phyloP scores from a whole-genome alignment of 352 stramenopile genomes.

The Pythium coloratum region DNA sequence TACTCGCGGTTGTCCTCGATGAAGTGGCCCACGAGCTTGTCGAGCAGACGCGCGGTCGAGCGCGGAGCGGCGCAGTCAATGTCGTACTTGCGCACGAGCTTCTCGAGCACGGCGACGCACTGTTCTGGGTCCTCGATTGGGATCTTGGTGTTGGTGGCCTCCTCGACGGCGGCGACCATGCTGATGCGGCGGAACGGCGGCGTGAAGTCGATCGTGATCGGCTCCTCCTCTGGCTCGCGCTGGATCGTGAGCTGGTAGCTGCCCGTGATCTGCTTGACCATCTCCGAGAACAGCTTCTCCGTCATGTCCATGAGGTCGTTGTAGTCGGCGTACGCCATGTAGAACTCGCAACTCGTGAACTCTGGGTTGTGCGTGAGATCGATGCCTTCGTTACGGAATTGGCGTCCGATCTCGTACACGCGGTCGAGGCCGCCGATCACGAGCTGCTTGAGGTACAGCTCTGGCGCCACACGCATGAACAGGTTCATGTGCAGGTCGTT shows the following conservation, averaged over 20 bases:
- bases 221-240: constrained; percentile 69
- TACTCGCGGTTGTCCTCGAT: constrained; percentile 87
- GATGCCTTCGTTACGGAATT: constrained; percentile 99
- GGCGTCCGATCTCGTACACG: constrained; percentile 98
- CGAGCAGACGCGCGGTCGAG: constrained; percentile 76
- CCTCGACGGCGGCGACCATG: constrained; percentile 85
- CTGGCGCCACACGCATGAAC: constrained; percentile 96
- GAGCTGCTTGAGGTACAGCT: constrained; percentile 98
- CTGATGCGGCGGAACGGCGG: constrained; percentile 95
- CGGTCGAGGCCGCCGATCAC: constrained; percentile 97
- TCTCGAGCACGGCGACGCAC: constrained; percentile 58
- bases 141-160: constrained; percentile 66
- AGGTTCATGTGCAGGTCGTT: constrained; percentile 97
- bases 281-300: constrained; percentile 92
- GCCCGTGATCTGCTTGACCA: constrained; percentile 90
- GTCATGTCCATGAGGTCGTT: constrained; percentile 98
- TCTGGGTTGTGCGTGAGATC: constrained; percentile 98
- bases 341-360: constrained; percentile 99
- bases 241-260: constrained; percentile 90
- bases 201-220: constrained; percentile 92
- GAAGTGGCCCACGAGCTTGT: constrained; percentile 89
- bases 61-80: constrained; percentile 70
- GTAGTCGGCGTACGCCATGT: constrained; percentile 99
- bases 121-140: constrained; percentile 72
- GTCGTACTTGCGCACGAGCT: constrained; percentile 68